Evolutionary conservation across 83 land plant genomes (phyloP).

Genomic region (Thuja plicata): DNA sequence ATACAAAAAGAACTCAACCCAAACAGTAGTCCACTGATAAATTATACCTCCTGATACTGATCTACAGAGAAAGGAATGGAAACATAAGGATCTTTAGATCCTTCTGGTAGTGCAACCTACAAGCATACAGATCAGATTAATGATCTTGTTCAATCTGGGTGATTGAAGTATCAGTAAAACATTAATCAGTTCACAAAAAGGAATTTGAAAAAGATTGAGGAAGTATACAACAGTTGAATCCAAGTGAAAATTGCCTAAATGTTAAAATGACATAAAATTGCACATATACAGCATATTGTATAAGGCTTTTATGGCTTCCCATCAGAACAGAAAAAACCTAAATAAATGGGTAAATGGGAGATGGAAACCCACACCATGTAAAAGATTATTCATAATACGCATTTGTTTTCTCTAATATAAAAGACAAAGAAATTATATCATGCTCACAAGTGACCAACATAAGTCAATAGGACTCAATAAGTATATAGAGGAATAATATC

Average conservation of each 20-base stretch:
- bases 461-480: background rate
- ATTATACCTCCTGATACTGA: slow-evolving; percentile 70
- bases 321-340: background rate
- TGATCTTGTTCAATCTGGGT: slow-evolving; percentile 1
- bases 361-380: background rate
- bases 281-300: background rate
- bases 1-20: background rate
- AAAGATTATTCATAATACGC: background rate
- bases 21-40: background rate
- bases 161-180: background rate
- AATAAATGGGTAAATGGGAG: background rate
- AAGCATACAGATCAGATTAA: background rate
- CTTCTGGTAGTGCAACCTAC: slow-evolving; percentile 96
- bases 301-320: background rate
- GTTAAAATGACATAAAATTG: background rate
- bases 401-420: background rate
- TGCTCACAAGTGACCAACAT: background rate
- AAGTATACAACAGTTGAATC: background rate
- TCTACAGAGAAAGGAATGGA: slow-evolving; percentile 79
- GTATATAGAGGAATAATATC: background rate
- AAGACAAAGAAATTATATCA: background rate
- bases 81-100: slow-evolving; percentile 71
- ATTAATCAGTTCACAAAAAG: background rate
- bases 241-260: background rate
- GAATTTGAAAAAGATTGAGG: background rate